phyloP scores from a whole-genome alignment of 2,329 filamentous ascomycete genomes.

The Byssochlamys sp. region DNA sequence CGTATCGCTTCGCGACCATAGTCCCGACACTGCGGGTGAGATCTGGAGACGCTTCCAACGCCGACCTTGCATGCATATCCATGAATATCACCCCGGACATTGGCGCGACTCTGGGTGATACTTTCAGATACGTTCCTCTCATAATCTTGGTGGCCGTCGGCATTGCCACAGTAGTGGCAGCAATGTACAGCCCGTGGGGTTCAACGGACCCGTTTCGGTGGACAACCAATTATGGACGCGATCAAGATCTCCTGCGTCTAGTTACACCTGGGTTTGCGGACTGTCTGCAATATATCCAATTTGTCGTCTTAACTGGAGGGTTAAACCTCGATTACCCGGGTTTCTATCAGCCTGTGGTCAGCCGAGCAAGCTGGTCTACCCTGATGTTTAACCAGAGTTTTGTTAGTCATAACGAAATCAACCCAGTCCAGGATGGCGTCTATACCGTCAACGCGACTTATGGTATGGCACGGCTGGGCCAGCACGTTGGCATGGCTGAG shows the following conservation, averaged over 20 bases:
- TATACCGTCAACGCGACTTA: constrained; percentile 70
- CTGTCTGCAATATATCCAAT: constrained; percentile 94
- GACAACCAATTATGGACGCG: constrained; percentile 95
- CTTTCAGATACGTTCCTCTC: constrained; percentile 67
- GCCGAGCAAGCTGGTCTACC: constrained; percentile 76
- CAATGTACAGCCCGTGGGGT: constrained; percentile 88
- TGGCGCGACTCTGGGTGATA: constrained; percentile 55
- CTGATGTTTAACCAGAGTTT: constrained; percentile 92
- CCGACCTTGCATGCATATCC: constrained; percentile 67
- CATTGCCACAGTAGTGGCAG: constrained; percentile 71
- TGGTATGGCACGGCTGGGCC: constrained; percentile 68
- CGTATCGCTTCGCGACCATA: constrained; percentile 78
- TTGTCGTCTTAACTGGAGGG: constrained; percentile 75
- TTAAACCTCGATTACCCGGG: constrained; percentile 83
- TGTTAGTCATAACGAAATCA: constrained; percentile 53
- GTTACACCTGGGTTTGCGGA: constrained; percentile 95
- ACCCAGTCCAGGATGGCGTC: constrained; percentile 28
- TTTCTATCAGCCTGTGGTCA: constrained; percentile 84
- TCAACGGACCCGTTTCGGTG: constrained; percentile 82
- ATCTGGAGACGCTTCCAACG: constrained; percentile 57
- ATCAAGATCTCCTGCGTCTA: constrained; percentile 79
- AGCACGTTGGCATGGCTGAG: constrained; percentile 69
- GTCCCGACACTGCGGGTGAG: constrained; percentile 62
- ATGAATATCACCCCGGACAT: constrained; percentile 77
- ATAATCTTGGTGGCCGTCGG: constrained; percentile 70